phyloP scores from a whole-genome alignment of 148 eudicot species.

The Cornus suecica region DNA sequence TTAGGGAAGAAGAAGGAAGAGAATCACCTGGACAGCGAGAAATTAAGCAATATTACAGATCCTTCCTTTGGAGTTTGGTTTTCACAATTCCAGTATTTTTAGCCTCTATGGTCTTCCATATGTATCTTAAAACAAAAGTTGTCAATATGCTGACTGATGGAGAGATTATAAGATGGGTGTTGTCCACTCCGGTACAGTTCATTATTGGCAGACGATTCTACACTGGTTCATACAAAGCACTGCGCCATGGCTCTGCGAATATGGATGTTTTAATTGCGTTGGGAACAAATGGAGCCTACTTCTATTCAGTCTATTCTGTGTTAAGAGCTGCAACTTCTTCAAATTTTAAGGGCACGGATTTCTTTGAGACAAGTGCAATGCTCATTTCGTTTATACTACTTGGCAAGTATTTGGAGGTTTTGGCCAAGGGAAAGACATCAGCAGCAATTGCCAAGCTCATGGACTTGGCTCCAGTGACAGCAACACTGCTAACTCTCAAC shows the following conservation, averaged over 20 bases:
- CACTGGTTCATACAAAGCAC: conserved; percentile 74
- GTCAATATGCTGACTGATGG: conserved; percentile 75
- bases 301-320: conserved; percentile 77
- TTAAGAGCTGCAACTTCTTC: conserved; percentile 75
- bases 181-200: conserved; percentile 93
- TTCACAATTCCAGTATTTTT: conserved; percentile 84
- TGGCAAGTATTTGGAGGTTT: conserved; percentile 87
- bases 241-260: conserved; percentile 81
- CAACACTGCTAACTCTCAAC: conserved; percentile 58
- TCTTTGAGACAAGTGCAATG: conserved; percentile 94
- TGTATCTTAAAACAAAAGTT: conserved; percentile 67
- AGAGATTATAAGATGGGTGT: conserved; percentile 69
- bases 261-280: conserved; percentile 95
- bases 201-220: conserved; percentile 84
- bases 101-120: conserved; percentile 85
- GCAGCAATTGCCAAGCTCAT: conserved; percentile 96
- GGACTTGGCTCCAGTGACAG: conserved; percentile 89
- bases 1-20: conserved; percentile 62
- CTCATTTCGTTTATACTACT: conserved; percentile 87
- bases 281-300: conserved; percentile 98
- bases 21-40: conserved; percentile 59
- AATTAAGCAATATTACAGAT: conserved; percentile 53
- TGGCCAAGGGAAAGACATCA: conserved; percentile 94
- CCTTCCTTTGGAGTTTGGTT: conserved; percentile 78
- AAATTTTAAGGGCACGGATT: conserved; percentile 64